Evolutionary conservation across 139 green algal species (phyloP), one percentile per base, ranked within the genome.

Genomic region (Coelastrella sp.): DNA sequence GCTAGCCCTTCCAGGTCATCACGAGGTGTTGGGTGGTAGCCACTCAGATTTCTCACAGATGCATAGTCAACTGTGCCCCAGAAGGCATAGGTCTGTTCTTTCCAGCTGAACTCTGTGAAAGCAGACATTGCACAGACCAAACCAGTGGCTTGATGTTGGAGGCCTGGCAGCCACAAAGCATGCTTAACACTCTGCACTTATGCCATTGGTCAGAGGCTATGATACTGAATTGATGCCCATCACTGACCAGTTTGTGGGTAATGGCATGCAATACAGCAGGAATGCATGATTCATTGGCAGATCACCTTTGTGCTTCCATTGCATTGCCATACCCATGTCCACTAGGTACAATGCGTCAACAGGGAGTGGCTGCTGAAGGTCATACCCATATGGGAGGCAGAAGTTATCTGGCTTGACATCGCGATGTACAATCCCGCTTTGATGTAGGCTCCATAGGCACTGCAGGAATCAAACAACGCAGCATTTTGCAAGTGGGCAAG

Each of bases 341-440:
- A 84, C 13, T 23, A 84, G 51, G 78, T 45, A 75, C 4, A 84
- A 11, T 8, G 69, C n/a, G 32, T 62, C 51, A 19, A 27, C 48
- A n/a, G 13, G 13, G 3, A 34, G 13, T n/a, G 43, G 30, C 4
- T 51, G 23, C 13, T 64, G 3, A 11, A 50, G 0, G 25, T 63
- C 59, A 43, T 45, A 64, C 13, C 62, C 60, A 34, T 35, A 34
- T 21, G 78, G 78, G 30, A 76, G 19, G 78, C 78, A 84, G 62
- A 84, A 84, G 78, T 84, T 84, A 5, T 75, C 60, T 23, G 78
- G 60, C 78, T 83, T 83, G 37, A 83, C 48, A 63, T 83, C 76
- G 21, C 72, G 59, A 37, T 69, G 75, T 1, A 43, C 63, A 43
- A 72, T 40, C 9, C 32, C 63, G 4, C 19, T 41, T 27, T 83